These are phyloP conservation scores for Claviceps quebecensis DNA, from an alignment of 2,329 filamentous ascomycete species.

Conservation along the genomic window DNA sequence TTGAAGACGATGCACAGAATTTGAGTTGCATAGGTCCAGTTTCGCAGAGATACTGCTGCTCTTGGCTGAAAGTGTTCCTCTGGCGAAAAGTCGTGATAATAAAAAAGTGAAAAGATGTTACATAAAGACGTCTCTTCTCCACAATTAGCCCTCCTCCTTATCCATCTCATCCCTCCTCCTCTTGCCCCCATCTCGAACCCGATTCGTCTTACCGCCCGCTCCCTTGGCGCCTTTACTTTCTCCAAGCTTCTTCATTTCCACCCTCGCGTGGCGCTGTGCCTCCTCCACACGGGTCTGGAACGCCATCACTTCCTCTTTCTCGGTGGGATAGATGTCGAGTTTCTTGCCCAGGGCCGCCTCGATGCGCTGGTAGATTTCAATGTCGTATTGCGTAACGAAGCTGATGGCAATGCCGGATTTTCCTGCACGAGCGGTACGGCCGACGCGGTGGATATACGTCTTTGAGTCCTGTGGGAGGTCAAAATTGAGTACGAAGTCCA, in stretches of 20 bases:
- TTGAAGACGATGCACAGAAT: too few species aligned
- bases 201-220: constrained; percentile 24
- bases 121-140: background rate
- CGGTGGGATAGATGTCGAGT: constrained; percentile 51
- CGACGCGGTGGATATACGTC: constrained; percentile 83
- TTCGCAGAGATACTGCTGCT: background rate
- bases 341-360: constrained; percentile 72
- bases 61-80: background rate
- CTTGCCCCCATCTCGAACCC: constrained; percentile 24
- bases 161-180: constrained; percentile 54
- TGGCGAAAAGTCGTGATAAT: background rate
- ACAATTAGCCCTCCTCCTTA: constrained; percentile 45
- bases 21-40: too few species aligned
- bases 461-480: constrained; percentile 76
- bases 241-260: constrained; percentile 67
- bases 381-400: constrained; percentile 76
- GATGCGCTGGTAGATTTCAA: constrained; percentile 68
- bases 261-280: constrained; percentile 65
- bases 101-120: background rate
- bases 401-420: constrained; percentile 71
- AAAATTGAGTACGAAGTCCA: constrained; percentile 76
- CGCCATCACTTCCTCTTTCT: constrained; percentile 76
- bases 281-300: constrained; percentile 67
- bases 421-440: constrained; percentile 75
- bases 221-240: constrained; percentile 51